Evolutionary conservation across 805 yeast genomes (phyloP).

Genomic region (Teunomyces atbi): DNA sequence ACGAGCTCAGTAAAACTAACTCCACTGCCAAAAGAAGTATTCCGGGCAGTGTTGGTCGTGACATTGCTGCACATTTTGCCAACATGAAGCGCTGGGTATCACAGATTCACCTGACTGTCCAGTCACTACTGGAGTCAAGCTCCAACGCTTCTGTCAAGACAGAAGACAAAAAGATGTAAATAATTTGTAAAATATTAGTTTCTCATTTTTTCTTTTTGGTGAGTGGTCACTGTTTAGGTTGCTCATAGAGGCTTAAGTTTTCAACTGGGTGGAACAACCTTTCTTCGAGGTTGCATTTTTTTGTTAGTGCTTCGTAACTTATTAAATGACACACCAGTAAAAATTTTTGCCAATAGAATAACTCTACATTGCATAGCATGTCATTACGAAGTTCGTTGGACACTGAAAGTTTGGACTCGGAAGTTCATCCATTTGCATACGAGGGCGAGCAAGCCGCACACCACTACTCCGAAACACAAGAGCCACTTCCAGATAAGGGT

Average conservation of each 20-base stretch:
- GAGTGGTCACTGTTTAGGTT: not conserved
- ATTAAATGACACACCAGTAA: too few relatives aligned
- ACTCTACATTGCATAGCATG: not conserved
- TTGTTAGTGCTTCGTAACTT: not conserved
- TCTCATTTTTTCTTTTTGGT: not conserved
- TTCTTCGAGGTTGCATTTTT: not conserved
- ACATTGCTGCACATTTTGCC: conserved; percentile 1
- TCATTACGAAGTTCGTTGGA: not conserved
- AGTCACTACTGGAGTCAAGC: not conserved
- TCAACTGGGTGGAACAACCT: not conserved
- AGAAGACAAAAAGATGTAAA: not conserved
- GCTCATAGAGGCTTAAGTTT: not conserved
- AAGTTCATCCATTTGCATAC: not conserved
- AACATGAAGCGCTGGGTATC: not conserved
- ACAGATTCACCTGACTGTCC: not conserved
- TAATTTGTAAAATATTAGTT: not conserved
- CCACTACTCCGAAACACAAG: not conserved
- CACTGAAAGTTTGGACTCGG: not conserved
- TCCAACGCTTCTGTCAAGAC: not conserved
- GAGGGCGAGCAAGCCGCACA: not conserved
- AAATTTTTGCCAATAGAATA: not conserved
- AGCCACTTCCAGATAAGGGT: not conserved
- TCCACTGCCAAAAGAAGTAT: conserved; percentile 32
- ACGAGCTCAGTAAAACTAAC: conserved; percentile 30
- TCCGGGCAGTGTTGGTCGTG: conserved; percentile 21